Conservation (phyloP, 2,329 filamentous ascomycete species). For the Alternaria sp. region DNA sequence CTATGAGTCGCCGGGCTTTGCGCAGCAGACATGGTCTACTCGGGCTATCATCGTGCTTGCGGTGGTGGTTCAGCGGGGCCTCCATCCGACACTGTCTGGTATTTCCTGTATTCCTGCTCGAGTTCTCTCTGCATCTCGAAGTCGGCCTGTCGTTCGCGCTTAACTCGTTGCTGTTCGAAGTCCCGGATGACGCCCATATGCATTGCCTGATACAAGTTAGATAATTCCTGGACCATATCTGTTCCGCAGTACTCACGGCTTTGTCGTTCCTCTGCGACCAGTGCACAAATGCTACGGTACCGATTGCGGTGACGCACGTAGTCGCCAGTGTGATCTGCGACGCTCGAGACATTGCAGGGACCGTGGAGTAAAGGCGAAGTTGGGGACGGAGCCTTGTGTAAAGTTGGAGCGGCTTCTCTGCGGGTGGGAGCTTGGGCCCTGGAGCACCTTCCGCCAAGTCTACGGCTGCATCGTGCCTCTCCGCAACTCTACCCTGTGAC, state of each 20-base stretch:
- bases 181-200: conserved; percentile 93
- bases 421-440: conserved; percentile 42
- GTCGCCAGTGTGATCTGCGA: conserved; percentile 84
- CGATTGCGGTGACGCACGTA: conserved; percentile 76
- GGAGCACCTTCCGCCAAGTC: conserved; percentile 28
- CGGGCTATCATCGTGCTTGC: conserved; percentile 13
- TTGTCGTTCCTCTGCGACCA: conserved; percentile 85
- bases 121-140: conserved; percentile 89
- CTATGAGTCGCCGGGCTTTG: neutral
- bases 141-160: conserved; percentile 88
- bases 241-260: conserved; percentile 63
- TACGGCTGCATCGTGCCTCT: conserved; percentile 34
- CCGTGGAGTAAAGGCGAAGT: neutral
- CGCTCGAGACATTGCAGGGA: conserved; percentile 76
- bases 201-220: conserved; percentile 72
- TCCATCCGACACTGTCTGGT: conserved; percentile 73
- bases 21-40: neutral
- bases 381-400: conserved; percentile 1
- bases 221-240: neutral
- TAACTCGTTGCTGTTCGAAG: conserved; percentile 90
- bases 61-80: conserved; percentile 34
- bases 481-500: conserved; percentile 27
- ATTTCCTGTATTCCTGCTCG: conserved; percentile 87
- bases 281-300: conserved; percentile 85
- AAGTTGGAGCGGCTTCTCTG: conserved; percentile 21